Evolutionary conservation across 257 asterid species (phyloP).

Genomic region (Gardenia jasminoides): DNA sequence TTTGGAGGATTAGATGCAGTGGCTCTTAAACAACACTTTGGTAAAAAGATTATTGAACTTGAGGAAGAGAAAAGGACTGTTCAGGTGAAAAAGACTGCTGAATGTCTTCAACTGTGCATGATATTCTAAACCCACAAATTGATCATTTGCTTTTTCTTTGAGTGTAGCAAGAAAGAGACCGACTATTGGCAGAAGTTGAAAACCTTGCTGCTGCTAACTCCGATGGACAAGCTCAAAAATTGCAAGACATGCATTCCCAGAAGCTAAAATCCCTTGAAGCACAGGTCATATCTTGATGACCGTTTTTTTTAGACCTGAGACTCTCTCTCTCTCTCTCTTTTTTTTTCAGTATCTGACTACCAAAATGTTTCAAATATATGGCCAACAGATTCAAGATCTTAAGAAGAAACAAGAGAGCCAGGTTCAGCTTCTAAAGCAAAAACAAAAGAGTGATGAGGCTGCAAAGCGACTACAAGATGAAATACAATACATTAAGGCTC

Average conservation of each 20-base stretch:
- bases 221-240: slow-evolving; percentile 83
- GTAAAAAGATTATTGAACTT: slow-evolving; percentile 86
- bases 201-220: slow-evolving; percentile 84
- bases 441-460: slow-evolving; percentile 97
- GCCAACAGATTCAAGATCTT: slow-evolving; percentile 84
- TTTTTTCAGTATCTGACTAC: slow-evolving; percentile 6
- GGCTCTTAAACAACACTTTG: slow-evolving; percentile 95
- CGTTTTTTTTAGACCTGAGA: background rate
- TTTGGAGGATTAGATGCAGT: slow-evolving; percentile 78
- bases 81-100: slow-evolving; percentile 50
- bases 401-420: slow-evolving; percentile 97
- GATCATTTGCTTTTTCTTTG: slow-evolving; percentile 14
- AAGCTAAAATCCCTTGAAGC: slow-evolving; percentile 83
- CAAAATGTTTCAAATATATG: slow-evolving; percentile 8
- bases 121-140: slow-evolving; percentile 7
- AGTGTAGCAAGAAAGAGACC: slow-evolving; percentile 80
- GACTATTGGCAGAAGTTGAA: slow-evolving; percentile 81
- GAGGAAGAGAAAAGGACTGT: slow-evolving; percentile 93
- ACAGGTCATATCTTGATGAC: slow-evolving; percentile 48
- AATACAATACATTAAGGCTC: slow-evolving; percentile 93
- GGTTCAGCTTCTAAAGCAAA: slow-evolving; percentile 90
- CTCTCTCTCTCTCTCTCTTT: background rate
- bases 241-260: slow-evolving; percentile 84
- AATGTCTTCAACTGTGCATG: slow-evolving; percentile 10
- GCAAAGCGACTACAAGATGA: slow-evolving; percentile 89